Evolutionary conservation across 1,284 basidiomycete species (phyloP).

Genomic region (Mycena citricolor): DNA sequence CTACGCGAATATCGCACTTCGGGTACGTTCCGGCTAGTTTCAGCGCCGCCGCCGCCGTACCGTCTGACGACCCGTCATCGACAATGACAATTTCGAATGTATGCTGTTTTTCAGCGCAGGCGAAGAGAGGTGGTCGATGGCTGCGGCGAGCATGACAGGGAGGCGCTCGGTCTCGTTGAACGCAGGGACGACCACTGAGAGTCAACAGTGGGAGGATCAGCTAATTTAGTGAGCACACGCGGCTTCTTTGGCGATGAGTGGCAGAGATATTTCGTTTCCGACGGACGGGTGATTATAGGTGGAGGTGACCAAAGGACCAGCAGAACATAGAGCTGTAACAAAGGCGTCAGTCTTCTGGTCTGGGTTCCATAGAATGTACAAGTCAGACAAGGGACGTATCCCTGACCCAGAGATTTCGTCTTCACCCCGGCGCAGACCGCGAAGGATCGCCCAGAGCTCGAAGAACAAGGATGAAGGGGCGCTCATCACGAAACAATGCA

Average conservation of each 20-base stretch:
- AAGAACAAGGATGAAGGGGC: conserved; percentile 88
- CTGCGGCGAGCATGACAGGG: conserved; percentile 77
- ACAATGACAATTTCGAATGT: conserved; percentile 83
- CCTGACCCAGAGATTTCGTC: conserved; percentile 63
- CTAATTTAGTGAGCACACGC: conserved; percentile 52
- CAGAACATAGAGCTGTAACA: conserved; percentile 55
- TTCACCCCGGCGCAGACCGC: conserved; percentile 53
- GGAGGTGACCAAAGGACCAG: conserved; percentile 70
- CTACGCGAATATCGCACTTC: conserved; percentile 65
- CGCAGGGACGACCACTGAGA: conserved; percentile 86
- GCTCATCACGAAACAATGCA: conserved; percentile 51
- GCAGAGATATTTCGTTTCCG: conserved; percentile 67
- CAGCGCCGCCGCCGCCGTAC: conserved; percentile 67
- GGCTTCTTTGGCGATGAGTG: conserved; percentile 47
- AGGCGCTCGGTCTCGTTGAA: conserved; percentile 86
- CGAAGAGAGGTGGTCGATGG: conserved; percentile 59
- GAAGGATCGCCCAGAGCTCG: conserved; percentile 61
- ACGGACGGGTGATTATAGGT: conserved; percentile 58
- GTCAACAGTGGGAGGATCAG: conserved; percentile 55
- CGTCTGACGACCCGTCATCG: conserved; percentile 86
- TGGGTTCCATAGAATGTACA: conserved; percentile 26
- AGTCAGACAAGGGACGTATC: conserved; percentile 27
- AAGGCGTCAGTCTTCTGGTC: conserved; percentile 22
- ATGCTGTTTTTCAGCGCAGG: conserved; percentile 35
- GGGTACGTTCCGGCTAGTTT: conserved; percentile 59